phyloP scores from a whole-genome alignment of 495 filamentous ascomycete genomes.

The Pseudoneurospora amorphoporcata region DNA sequence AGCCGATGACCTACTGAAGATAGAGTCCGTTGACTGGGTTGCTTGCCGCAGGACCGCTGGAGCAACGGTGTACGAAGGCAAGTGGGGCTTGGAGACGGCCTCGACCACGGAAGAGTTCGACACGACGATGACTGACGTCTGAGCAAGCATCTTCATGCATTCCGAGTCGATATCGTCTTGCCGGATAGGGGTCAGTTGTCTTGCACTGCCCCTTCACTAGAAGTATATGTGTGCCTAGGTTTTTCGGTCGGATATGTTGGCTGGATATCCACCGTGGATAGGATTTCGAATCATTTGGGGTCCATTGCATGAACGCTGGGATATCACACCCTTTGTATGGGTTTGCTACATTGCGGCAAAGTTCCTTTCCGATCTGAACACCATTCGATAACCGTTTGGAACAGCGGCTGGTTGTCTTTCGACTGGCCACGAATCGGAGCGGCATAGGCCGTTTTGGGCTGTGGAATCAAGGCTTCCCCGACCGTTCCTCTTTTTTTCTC shows the following conservation, averaged over 20 bases:
- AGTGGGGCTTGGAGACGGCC: slow-evolving; percentile 62
- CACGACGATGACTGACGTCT: slow-evolving; percentile 40
- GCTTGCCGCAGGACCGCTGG: slow-evolving; percentile 62
- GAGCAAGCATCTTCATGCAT: slow-evolving; percentile 14
- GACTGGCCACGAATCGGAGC: not conserved
- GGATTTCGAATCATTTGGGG: slow-evolving; percentile 24
- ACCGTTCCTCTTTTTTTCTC: not conserved
- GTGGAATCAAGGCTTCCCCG: not conserved
- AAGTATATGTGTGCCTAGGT: slow-evolving; percentile 20
- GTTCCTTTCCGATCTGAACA: slow-evolving; percentile 4
- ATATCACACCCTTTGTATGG: slow-evolving; percentile 9
- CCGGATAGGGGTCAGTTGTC: slow-evolving; percentile 23
- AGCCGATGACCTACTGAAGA: slow-evolving; percentile 57
- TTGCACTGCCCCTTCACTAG: slow-evolving; percentile 15
- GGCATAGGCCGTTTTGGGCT: not conserved
- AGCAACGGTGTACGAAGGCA: slow-evolving; percentile 88
- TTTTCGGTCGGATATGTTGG: slow-evolving; percentile 19
- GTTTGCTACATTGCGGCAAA: slow-evolving; percentile 7
- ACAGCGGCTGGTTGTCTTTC: not conserved
- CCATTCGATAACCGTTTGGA: slow-evolving; percentile 8
- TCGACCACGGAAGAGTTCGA: slow-evolving; percentile 23
- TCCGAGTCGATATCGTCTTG: slow-evolving; percentile 20
- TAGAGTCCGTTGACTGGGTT: slow-evolving; percentile 67
- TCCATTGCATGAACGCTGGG: slow-evolving; percentile 4
- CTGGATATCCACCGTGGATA: slow-evolving; percentile 22